Conservation (phyloP, 148 eudicot genomes). For the Rhododendron kiyosumense region DNA sequence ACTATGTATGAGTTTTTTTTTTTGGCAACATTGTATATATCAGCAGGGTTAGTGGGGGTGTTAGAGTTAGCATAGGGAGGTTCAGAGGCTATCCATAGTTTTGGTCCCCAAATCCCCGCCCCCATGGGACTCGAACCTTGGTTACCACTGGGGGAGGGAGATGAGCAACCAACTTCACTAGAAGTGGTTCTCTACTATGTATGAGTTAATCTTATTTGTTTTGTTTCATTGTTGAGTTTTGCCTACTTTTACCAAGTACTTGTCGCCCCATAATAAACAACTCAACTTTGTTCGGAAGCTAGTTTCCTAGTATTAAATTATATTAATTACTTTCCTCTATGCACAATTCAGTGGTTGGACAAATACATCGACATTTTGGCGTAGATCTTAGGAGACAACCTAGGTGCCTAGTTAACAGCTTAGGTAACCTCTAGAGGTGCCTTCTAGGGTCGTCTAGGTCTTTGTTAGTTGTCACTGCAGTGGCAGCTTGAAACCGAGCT, state of each 20-base stretch:
- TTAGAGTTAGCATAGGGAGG: too few relatives aligned
- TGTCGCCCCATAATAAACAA: neutral
- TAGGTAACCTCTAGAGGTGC: neutral
- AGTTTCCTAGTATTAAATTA: neutral
- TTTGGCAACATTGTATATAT: too few relatives aligned
- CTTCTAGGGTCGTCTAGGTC: neutral
- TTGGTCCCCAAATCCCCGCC: too few relatives aligned
- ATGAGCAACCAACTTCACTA: too few relatives aligned
- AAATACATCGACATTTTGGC: neutral
- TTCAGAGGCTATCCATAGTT: too few relatives aligned
- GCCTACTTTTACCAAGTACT: neutral
- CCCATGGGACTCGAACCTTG: too few relatives aligned
- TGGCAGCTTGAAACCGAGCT: neutral
- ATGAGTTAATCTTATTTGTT: neutral
- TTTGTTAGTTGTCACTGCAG: neutral
- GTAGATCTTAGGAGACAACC: neutral
- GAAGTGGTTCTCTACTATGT: neutral
- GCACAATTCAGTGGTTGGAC: neutral
- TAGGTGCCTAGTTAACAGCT: neutral
- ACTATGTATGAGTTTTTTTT: neutral
- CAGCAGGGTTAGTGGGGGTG: too few relatives aligned
- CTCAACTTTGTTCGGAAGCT: neutral
- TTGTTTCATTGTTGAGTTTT: neutral
- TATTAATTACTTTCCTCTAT: neutral
- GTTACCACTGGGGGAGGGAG: too few relatives aligned